These are phyloP conservation scores for Leccinum fallax DNA, from an alignment of 1,284 basidiomycete species.

Conservation along the genomic window DNA sequence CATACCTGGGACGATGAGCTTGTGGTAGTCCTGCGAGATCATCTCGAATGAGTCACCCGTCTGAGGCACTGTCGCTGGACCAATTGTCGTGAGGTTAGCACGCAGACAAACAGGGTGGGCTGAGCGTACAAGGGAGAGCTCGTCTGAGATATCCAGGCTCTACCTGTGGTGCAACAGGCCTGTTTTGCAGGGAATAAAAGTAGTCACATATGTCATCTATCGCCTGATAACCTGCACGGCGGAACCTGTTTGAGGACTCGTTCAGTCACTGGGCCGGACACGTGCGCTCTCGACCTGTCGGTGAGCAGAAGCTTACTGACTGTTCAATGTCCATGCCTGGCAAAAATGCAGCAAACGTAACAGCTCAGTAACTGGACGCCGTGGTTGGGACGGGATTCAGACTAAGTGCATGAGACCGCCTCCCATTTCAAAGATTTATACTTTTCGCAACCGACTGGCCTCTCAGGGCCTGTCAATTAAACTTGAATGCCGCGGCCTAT, in stretches of 20 bases:
- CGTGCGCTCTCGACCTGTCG: not conserved
- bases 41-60: slow-evolving; percentile 74
- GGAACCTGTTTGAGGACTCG: slow-evolving; percentile 54
- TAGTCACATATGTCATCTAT: slow-evolving; percentile 95
- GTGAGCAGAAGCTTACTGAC: slow-evolving; percentile 36
- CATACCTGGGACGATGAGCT: slow-evolving; percentile 80
- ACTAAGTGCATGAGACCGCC: no score
- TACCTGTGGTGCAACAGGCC: slow-evolving; percentile 75
- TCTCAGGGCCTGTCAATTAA: no score
- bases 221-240: slow-evolving; percentile 86
- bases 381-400: no score
- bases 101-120: not conserved
- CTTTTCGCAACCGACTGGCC: no score
- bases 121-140: slow-evolving; percentile 52
- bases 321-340: slow-evolving; percentile 60
- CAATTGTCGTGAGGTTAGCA: not conserved
- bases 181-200: slow-evolving; percentile 68
- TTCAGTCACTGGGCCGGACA: not conserved
- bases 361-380: not conserved
- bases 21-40: slow-evolving; percentile 84
- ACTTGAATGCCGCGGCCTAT: no score
- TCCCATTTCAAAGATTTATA: no score
- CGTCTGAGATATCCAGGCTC: slow-evolving; percentile 76
- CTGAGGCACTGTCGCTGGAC: slow-evolving; percentile 56
- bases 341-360: not conserved